Conservation (phyloP, 1,284 basidiomycete genomes). For the Moesziomyces sp. region DNA sequence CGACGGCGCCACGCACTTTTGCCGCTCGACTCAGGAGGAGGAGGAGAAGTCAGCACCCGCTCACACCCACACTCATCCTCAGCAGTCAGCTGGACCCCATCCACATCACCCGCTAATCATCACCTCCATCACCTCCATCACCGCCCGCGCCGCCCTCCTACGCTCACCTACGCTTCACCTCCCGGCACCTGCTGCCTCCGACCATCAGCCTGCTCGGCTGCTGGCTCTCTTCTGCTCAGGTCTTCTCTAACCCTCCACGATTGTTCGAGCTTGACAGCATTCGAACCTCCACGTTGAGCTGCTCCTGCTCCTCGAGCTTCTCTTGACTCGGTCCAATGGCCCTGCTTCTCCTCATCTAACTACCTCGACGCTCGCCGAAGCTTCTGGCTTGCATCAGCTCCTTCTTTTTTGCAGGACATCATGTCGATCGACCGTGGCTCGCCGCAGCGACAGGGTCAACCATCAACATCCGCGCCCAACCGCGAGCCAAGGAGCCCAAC, state of each 20-base stretch:
- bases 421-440: constrained; percentile 20
- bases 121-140: no score
- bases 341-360: neutral
- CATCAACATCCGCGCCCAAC: neutral
- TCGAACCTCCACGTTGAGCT: no score
- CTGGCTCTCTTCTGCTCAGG: no score
- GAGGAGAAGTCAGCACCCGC: neutral
- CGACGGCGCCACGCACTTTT: neutral
- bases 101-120: no score
- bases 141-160: no score
- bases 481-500: neutral
- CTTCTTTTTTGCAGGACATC: neutral
- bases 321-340: neutral
- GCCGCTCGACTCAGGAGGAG: neutral
- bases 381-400: neutral
- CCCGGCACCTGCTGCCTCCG: no score
- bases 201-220: no score
- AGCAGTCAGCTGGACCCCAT: neutral
- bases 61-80: neutral
- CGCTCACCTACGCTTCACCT: no score
- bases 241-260: no score
- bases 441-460: constrained; percentile 8
- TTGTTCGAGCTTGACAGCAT: no score
- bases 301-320: neutral
- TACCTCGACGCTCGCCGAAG: no score